Percentiles rank a stretch among this genome's conserved stretches.
phyloP scores from a whole-genome alignment of 176 grass and related monocot species.

The Zoysia pacifica region DNA sequence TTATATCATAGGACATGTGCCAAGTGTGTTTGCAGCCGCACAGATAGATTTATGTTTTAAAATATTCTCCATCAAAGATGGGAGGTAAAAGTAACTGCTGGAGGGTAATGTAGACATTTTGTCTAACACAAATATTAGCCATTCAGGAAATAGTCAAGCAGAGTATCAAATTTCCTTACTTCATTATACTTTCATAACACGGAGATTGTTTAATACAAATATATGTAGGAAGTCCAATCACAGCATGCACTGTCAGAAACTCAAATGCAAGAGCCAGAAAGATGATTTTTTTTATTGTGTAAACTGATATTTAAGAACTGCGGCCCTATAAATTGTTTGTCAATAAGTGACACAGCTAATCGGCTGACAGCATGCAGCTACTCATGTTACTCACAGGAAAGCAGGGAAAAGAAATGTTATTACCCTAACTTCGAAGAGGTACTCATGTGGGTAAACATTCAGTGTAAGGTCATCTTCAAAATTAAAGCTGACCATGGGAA shows the following conservation, averaged over 20 bases:
- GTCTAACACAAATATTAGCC: neutral
- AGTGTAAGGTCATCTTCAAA: slow-evolving; percentile 75
- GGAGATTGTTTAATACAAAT: too few relatives aligned
- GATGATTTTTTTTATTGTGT: neutral
- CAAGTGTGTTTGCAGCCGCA: too few relatives aligned
- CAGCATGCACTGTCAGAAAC: neutral
- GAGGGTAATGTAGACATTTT: too few relatives aligned
- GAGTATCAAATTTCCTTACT: neutral
- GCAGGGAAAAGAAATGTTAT: slow-evolving; percentile 28
- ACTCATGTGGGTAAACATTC: slow-evolving; percentile 89
- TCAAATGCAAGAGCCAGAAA: neutral
- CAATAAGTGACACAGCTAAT: neutral
- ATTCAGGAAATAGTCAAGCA: neutral
- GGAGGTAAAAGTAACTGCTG: too few relatives aligned
- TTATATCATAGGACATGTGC: neutral
- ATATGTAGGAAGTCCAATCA: neutral
- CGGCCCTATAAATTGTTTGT: neutral
- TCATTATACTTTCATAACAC: neutral
- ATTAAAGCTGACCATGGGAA: slow-evolving; percentile 71
- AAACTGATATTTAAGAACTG: too few relatives aligned
- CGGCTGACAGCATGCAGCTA: neutral
- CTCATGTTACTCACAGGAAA: slow-evolving; percentile 9
- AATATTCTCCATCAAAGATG: too few relatives aligned
- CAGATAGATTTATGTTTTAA: too few relatives aligned
- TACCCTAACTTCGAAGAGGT: slow-evolving; percentile 89